These are phyloP conservation scores for Termitomyces sp. DNA, from an alignment of 768 basidiomycete genomes.

Conservation along the genomic window DNA sequence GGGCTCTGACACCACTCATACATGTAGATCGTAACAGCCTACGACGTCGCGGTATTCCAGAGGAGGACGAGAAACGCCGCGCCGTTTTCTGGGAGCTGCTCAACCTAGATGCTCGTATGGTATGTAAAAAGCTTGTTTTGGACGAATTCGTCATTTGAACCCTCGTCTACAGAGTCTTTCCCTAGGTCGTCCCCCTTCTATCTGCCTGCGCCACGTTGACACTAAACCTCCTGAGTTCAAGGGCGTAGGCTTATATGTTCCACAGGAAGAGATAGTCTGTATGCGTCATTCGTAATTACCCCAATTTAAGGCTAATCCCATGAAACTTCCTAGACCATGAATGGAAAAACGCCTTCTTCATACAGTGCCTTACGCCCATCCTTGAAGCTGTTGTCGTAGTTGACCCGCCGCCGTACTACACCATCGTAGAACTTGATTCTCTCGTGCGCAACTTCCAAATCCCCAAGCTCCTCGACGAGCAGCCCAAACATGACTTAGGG, in stretches of 20 bases:
- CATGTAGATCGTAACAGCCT: slow-evolving; percentile 60
- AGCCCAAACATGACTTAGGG: slow-evolving; percentile 21
- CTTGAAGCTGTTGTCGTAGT: slow-evolving; percentile 52
- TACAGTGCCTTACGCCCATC: slow-evolving; percentile 56
- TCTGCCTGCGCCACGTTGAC: slow-evolving; percentile 61
- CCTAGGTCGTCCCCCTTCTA: slow-evolving; percentile 66
- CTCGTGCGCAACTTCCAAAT: slow-evolving; percentile 50
- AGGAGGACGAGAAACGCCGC: slow-evolving; percentile 64
- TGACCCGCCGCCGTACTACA: slow-evolving; percentile 43
- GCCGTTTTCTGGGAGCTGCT: slow-evolving; percentile 73
- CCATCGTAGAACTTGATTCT: slow-evolving; percentile 48
- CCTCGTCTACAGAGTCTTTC: slow-evolving; percentile 47
- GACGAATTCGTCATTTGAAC: background rate
- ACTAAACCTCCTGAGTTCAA: slow-evolving; percentile 47
- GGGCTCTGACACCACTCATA: background rate
- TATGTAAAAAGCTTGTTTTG: slow-evolving; percentile 17
- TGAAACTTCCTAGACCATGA: slow-evolving; percentile 54
- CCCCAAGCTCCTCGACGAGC: slow-evolving; percentile 44
- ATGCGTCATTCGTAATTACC: slow-evolving; percentile 15
- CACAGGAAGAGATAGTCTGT: slow-evolving; percentile 48
- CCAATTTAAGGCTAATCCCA: background rate
- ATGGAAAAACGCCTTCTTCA: slow-evolving; percentile 67
- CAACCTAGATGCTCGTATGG: slow-evolving; percentile 66
- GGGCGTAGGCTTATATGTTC: slow-evolving; percentile 40
- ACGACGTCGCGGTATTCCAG: slow-evolving; percentile 59